phyloP scores from a whole-genome alignment of 176 grass and related monocot species.

The Phoenix roebelenii region DNA sequence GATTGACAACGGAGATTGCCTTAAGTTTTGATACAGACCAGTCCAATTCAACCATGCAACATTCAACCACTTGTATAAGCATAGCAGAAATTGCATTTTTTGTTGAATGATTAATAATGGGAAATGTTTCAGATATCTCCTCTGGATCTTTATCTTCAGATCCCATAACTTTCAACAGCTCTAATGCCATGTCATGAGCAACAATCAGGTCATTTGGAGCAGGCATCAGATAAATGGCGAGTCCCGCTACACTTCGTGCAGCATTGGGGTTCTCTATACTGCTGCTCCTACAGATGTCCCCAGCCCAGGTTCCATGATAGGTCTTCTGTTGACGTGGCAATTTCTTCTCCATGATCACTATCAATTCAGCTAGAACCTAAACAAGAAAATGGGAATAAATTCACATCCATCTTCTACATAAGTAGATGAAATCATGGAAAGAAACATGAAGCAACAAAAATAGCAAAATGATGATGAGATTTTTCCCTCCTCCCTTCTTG shows the following conservation, averaged over 20 bases:
- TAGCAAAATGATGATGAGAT: no score
- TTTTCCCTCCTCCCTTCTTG: no score
- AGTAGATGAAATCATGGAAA: background rate
- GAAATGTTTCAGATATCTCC: slow-evolving; percentile 41
- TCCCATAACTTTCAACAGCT: slow-evolving; percentile 39
- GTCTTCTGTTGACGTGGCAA: slow-evolving; percentile 43
- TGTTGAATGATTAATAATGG: slow-evolving; percentile 58
- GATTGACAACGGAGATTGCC: slow-evolving; percentile 33
- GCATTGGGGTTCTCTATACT: slow-evolving; percentile 40
- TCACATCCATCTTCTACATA: background rate
- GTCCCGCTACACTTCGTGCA: slow-evolving; percentile 36
- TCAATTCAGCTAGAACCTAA: slow-evolving; percentile 58
- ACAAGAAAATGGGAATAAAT: slow-evolving; percentile 15
- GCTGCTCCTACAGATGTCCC: slow-evolving; percentile 29
- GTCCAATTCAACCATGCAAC: slow-evolving; percentile 61
- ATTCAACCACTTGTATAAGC: slow-evolving; percentile 56
- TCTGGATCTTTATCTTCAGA: slow-evolving; percentile 32
- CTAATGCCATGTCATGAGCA: slow-evolving; percentile 39
- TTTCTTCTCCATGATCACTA: slow-evolving; percentile 47
- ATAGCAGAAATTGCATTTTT: slow-evolving; percentile 40
- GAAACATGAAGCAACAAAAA: no score
- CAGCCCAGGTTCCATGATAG: slow-evolving; percentile 48
- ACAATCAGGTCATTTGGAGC: slow-evolving; percentile 56
- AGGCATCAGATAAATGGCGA: slow-evolving; percentile 37
- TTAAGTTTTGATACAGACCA: slow-evolving; percentile 64